phyloP scores from a whole-genome alignment of 495 filamentous ascomycete genomes.

The Articulospora tetracladia region DNA sequence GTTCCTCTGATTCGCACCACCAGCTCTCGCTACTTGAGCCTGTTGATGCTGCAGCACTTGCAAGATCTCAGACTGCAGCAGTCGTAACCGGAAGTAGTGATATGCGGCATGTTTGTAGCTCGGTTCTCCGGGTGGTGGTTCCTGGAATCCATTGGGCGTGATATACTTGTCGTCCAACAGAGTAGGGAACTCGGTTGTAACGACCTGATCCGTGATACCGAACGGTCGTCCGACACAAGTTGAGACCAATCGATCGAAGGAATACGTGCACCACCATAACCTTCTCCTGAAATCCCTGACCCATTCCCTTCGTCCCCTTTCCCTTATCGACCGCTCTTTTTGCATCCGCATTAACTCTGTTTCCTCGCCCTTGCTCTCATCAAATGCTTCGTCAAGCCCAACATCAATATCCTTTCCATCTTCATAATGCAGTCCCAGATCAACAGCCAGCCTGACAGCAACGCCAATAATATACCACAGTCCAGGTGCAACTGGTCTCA shows the following conservation, averaged over 20 bases:
- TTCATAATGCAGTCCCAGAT: slow-evolving; percentile 90
- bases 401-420: slow-evolving; percentile 70
- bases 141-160: slow-evolving; percentile 71
- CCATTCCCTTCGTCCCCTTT: slow-evolving; percentile 79
- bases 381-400: slow-evolving; percentile 18
- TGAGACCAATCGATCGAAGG: slow-evolving; percentile 85
- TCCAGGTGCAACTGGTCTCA: slow-evolving; percentile 87
- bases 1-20: slow-evolving; percentile 56
- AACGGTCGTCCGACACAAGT: slow-evolving; percentile 92
- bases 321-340: slow-evolving; percentile 30
- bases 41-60: slow-evolving; percentile 92
- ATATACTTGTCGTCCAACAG: slow-evolving; percentile 85
- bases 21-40: slow-evolving; percentile 55
- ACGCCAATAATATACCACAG: slow-evolving; percentile 97
- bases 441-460: slow-evolving; percentile 83
- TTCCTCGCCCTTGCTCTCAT: slow-evolving; percentile 20
- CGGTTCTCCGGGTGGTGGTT: slow-evolving; percentile 48
- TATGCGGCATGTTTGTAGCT: slow-evolving; percentile 87
- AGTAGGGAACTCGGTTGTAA: slow-evolving; percentile 91
- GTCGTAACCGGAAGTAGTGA: slow-evolving; percentile 88
- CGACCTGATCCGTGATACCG: slow-evolving; percentile 87
- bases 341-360: slow-evolving; percentile 26
- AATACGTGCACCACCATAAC: slow-evolving; percentile 96
- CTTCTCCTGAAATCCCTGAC: slow-evolving; percentile 80
- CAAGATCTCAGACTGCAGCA: slow-evolving; percentile 92